A percentile compares a stretch with the other conserved stretches of the same genome.
These are phyloP conservation scores for Ulota crispa DNA, from an alignment of 225 moss, liverwort and hornwort genomes.

Conservation along the genomic window DNA sequence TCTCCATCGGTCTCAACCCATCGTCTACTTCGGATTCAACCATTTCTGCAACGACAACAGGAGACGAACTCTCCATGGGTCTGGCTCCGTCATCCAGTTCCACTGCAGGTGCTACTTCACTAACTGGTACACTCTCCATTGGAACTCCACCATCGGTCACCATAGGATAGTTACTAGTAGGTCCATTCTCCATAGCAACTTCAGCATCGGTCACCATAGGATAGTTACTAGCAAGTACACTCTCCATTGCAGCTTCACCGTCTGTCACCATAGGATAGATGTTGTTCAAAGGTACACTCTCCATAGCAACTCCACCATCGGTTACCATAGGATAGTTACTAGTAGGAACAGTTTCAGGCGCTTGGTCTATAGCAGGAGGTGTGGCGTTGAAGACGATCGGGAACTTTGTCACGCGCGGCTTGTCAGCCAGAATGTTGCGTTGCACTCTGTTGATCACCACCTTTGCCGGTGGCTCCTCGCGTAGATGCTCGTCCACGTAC, in stretches of 20 bases:
- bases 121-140: neutral
- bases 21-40: neutral
- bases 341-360: neutral
- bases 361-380: neutral
- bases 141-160: neutral
- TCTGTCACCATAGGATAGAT: neutral
- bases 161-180: conserved; percentile 17
- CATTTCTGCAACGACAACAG: too few relatives aligned
- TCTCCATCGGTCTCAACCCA: conserved; percentile 20
- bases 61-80: too few relatives aligned
- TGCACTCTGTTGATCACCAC: conserved; percentile 84
- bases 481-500: conserved; percentile 77
- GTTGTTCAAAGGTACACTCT: neutral
- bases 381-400: conserved; percentile 65
- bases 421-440: conserved; percentile 85
- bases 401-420: conserved; percentile 86
- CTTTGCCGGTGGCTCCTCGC: conserved; percentile 84
- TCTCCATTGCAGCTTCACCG: neutral
- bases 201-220: neutral
- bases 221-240: conserved; percentile 4
- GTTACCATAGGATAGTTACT: conserved; percentile 4
- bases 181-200: neutral
- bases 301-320: neutral
- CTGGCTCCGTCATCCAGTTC: too few relatives aligned
- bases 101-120: too few relatives aligned